These are phyloP conservation scores for Paraglomus occultum DNA, from an alignment of 192 early-diverging fungal genomes.

Conservation along the genomic window DNA sequence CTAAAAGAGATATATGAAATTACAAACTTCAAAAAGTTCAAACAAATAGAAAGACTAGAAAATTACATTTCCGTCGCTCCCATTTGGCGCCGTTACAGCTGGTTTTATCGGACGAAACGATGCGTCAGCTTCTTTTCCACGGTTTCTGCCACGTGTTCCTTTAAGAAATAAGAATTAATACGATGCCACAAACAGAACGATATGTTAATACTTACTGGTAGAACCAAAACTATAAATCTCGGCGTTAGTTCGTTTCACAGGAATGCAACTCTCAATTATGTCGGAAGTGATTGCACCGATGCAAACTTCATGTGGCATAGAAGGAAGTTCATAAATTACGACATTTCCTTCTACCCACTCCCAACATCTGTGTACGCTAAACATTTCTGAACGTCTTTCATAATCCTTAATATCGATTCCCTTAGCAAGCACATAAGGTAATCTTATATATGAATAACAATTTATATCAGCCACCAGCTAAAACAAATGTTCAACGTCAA, in stretches of 20 bases:
- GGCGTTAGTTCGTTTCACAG: conserved; percentile 4
- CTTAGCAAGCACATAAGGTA: conserved; percentile 7
- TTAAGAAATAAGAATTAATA: conserved; percentile 22
- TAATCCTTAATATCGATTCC: conserved; percentile 7
- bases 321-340: conserved; percentile 19
- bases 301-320: conserved; percentile 15
- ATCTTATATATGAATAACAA: conserved; percentile 19
- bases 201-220: conserved; percentile 27
- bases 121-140: conserved; percentile 26
- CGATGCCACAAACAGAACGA: conserved; percentile 13
- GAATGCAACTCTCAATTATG: not conserved
- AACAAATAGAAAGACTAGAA: not conserved
- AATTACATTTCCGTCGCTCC: conserved; percentile 27
- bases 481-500: not conserved
- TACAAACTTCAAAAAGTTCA: conserved; percentile 26
- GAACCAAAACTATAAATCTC: conserved; percentile 14
- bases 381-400: not conserved
- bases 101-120: conserved; percentile 23
- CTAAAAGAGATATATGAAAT: conserved; percentile 21
- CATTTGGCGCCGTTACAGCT: conserved; percentile 23
- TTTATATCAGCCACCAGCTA: conserved; percentile 3
- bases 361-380: conserved; percentile 7
- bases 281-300: not conserved
- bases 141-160: conserved; percentile 20
- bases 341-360: conserved; percentile 4